These are phyloP conservation scores for Lactifluus piperatus DNA, from an alignment of 768 basidiomycete genomes.

Conservation along the genomic window DNA sequence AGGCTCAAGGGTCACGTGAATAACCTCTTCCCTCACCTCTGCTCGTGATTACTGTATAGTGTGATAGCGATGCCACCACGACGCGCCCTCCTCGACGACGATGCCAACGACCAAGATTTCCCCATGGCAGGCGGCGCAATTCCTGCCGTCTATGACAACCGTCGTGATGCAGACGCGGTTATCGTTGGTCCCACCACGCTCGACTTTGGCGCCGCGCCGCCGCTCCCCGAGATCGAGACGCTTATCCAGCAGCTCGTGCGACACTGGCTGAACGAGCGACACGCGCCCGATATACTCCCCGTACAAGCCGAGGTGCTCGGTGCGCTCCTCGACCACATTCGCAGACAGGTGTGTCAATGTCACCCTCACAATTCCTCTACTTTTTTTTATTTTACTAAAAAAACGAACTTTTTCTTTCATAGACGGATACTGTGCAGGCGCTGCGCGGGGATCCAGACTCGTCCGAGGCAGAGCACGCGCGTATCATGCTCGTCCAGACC, in stretches of 20 bases:
- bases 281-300: slow-evolving; percentile 71
- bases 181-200: slow-evolving; percentile 2
- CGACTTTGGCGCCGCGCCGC: slow-evolving; percentile 11
- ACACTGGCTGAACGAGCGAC: slow-evolving; percentile 82
- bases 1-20: too few species aligned
- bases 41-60: too few species aligned
- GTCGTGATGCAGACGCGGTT: not conserved
- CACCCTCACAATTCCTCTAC: too few species aligned
- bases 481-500: slow-evolving; percentile 88
- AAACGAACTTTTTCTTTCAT: too few species aligned
- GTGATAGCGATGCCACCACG: slow-evolving; percentile 20
- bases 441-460: slow-evolving; percentile 74
- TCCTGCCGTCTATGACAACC: too few species aligned
- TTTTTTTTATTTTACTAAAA: too few species aligned
- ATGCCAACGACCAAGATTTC: too few species aligned
- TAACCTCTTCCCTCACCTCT: too few species aligned
- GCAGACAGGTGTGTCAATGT: slow-evolving; percentile 61
- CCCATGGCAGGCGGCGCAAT: too few species aligned
- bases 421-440: slow-evolving; percentile 74
- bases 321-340: slow-evolving; percentile 62
- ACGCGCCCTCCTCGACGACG: slow-evolving; percentile 15
- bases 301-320: slow-evolving; percentile 62
- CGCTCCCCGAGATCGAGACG: slow-evolving; percentile 46
- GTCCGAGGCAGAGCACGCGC: slow-evolving; percentile 88
- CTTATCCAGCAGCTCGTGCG: slow-evolving; percentile 63